A percentile compares a stretch with the other conserved stretches of the same genome.
Evolutionary conservation across 2,329 filamentous ascomycete genomes (phyloP).

Genomic region (Ceratocystis variospora): DNA sequence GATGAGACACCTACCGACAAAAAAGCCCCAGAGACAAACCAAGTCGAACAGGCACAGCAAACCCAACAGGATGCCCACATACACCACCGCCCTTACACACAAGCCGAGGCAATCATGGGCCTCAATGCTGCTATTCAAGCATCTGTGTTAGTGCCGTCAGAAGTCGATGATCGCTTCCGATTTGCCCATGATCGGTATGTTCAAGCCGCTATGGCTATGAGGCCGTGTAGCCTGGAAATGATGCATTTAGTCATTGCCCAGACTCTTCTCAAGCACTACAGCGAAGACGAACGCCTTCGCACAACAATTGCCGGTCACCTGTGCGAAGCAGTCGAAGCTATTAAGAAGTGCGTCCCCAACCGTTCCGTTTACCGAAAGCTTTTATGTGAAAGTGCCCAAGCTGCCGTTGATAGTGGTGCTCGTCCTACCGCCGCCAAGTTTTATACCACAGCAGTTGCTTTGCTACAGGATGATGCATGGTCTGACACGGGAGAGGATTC

Average conservation of each 20-base stretch:
- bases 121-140: constrained; percentile 70
- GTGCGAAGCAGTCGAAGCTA: constrained; percentile 60
- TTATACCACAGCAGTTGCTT: constrained; percentile 58
- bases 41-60: not conserved
- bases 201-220: constrained; percentile 56
- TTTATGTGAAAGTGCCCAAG: constrained; percentile 64
- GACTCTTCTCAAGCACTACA: constrained; percentile 59
- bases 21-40: not conserved
- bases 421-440: constrained; percentile 70
- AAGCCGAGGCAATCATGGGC: constrained; percentile 58
- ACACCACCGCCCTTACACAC: constrained; percentile 32
- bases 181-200: constrained; percentile 84
- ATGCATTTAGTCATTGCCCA: constrained; percentile 90
- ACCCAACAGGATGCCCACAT: constrained; percentile 26
- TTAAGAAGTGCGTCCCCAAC: constrained; percentile 48
- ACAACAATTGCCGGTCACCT: constrained; percentile 73
- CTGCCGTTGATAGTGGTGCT: constrained; percentile 69
- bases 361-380: constrained; percentile 59
- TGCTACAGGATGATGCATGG: constrained; percentile 77
- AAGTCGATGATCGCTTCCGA: constrained; percentile 72
- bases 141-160: constrained; percentile 67
- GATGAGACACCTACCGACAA: constrained; percentile 20
- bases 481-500: constrained; percentile 48
- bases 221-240: constrained; percentile 53
- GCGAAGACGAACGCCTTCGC: constrained; percentile 45